A percentile compares a stretch with the other conserved stretches of the same genome.
phyloP scores from a whole-genome alignment of 352 stramenopile genomes.

The Globisporangium barbulae region DNA sequence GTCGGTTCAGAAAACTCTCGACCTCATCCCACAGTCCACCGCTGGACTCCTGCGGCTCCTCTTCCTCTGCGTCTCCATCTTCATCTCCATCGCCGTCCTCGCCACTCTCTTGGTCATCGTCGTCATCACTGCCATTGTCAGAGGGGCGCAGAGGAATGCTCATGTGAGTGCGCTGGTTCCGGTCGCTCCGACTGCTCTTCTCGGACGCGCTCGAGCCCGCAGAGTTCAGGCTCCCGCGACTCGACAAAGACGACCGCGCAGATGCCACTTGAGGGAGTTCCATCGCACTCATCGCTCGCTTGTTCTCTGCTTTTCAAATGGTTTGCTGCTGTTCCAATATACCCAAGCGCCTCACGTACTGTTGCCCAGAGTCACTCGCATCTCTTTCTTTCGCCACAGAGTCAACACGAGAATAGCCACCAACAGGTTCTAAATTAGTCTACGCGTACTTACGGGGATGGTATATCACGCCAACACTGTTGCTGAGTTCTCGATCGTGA shows the following conservation, averaged over 20 bases:
- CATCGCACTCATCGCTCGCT: conserved; percentile 36
- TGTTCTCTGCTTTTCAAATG: background rate
- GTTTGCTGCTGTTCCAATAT: background rate
- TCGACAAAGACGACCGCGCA: conserved; percentile 36
- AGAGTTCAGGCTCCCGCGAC: conserved; percentile 38
- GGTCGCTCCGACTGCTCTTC: conserved; percentile 29
- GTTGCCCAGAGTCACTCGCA: background rate
- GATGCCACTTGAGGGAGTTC: conserved; percentile 52
- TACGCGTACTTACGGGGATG: background rate
- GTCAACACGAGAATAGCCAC: conserved; percentile 6
- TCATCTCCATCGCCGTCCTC: conserved; percentile 23
- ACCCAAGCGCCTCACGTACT: background rate
- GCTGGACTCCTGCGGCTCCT: conserved; percentile 43
- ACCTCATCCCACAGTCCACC: conserved; percentile 66
- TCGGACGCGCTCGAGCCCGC: conserved; percentile 38
- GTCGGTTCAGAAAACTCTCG: conserved; percentile 71
- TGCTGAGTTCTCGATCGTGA: background rate
- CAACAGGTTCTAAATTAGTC: conserved; percentile 13
- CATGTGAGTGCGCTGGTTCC: conserved; percentile 23
- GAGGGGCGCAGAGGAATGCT: background rate
- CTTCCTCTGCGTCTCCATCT: conserved; percentile 17
- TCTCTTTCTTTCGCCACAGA: background rate
- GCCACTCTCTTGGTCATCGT: conserved; percentile 17
- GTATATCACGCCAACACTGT: background rate
- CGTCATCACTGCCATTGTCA: conserved; percentile 5